A percentile compares a stretch with the other conserved stretches of the same genome.
Evolutionary conservation across 2,329 filamentous ascomycete genomes (phyloP).

Genomic region (Rhexocercosporidium sp.): DNA sequence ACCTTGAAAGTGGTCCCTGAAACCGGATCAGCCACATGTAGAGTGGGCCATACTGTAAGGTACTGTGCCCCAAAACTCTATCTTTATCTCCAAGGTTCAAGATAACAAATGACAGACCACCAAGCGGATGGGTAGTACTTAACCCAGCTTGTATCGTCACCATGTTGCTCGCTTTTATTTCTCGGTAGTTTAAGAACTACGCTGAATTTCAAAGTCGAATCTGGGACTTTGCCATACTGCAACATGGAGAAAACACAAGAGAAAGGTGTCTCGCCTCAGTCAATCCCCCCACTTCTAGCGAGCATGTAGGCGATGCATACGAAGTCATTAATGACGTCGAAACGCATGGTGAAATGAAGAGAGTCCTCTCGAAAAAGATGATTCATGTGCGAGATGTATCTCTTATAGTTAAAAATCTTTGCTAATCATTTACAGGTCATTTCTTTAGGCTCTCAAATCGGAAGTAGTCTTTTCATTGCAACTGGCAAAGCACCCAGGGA

Average conservation of each 20-base stretch:
- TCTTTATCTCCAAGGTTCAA: neutral
- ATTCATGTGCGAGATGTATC: constrained; percentile 1
- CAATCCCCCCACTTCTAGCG: constrained; percentile 4
- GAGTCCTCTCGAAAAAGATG: constrained; percentile 9
- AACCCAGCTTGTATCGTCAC: neutral
- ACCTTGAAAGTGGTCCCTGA: neutral
- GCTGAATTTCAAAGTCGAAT: neutral
- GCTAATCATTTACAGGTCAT: constrained; percentile 11
- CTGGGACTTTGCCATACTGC: neutral
- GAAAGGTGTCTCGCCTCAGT: constrained; percentile 11
- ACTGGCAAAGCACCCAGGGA: constrained; percentile 50
- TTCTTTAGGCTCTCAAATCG: constrained; percentile 48
- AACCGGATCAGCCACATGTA: neutral
- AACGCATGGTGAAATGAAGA: constrained; percentile 13
- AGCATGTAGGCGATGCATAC: constrained; percentile 8
- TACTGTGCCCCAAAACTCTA: neutral
- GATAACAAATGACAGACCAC: neutral
- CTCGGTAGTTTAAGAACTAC: neutral
- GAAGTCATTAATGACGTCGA: neutral
- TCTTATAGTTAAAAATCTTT: neutral
- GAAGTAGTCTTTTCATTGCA: constrained; percentile 52
- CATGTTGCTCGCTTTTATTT: neutral
- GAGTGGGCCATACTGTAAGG: neutral
- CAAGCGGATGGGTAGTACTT: neutral
- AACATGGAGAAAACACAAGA: constrained; percentile 17